phyloP scores from a whole-genome alignment of 2,329 filamentous ascomycete species.

The Xylariaceae sp. region DNA sequence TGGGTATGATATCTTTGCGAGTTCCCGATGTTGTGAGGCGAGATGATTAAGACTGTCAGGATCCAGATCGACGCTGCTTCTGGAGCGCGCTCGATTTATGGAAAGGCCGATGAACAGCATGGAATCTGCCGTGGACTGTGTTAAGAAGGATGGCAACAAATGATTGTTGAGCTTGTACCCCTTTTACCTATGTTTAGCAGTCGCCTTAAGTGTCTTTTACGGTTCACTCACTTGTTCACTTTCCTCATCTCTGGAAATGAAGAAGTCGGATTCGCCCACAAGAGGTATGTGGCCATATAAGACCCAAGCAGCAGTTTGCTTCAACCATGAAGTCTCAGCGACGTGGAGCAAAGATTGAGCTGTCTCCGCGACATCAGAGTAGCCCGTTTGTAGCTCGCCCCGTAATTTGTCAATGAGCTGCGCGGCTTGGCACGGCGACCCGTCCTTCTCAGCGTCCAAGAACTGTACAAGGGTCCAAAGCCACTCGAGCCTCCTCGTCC shows the following conservation, averaged over 20 bases:
- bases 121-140: constrained; percentile 67
- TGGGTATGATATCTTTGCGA: constrained; percentile 68
- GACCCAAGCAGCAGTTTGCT: constrained; percentile 86
- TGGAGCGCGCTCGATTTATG: constrained; percentile 73
- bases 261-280: constrained; percentile 81
- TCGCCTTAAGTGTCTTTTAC: too few relatives aligned
- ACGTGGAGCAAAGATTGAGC: constrained; percentile 68
- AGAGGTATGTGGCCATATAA: constrained; percentile 79
- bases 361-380: constrained; percentile 76
- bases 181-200: too few relatives aligned
- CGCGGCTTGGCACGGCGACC: constrained; percentile 58
- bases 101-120: constrained; percentile 90
- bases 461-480: constrained; percentile 70
- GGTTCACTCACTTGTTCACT: constrained; percentile 34
- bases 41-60: constrained; percentile 56
- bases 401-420: constrained; percentile 74
- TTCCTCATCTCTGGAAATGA: constrained; percentile 56
- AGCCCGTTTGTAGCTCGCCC: constrained; percentile 78
- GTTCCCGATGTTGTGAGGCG: constrained; percentile 63
- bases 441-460: constrained; percentile 48
- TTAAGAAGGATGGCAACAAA: constrained; percentile 77
- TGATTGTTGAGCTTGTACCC: constrained; percentile 56
- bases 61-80: constrained; percentile 42
- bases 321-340: constrained; percentile 87
- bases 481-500: constrained; percentile 83